A percentile compares a stretch with the other conserved stretches of the same genome.
These are phyloP conservation scores for Debaryomyces psychrophilus DNA, from an alignment of 1,139 yeast species.

Conservation along the genomic window DNA sequence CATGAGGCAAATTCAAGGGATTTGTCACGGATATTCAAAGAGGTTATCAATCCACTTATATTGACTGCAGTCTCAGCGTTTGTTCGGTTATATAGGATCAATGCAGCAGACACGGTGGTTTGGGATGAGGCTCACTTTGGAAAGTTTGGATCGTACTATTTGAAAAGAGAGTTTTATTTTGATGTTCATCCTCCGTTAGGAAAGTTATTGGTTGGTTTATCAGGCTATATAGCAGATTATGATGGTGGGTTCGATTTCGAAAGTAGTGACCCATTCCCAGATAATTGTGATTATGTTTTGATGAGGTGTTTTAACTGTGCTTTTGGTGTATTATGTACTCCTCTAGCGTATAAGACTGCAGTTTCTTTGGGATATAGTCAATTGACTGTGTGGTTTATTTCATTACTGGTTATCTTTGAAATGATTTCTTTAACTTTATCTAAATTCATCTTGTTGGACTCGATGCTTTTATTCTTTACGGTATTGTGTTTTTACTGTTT, in stretches of 20 bases:
- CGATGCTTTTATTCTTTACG: slow-evolving; percentile 72
- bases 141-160: slow-evolving; percentile 64
- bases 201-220: slow-evolving; percentile 66
- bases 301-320: slow-evolving; percentile 71
- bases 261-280: slow-evolving; percentile 62
- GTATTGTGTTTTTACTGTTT: slow-evolving; percentile 62
- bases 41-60: slow-evolving; percentile 35
- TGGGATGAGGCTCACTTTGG: slow-evolving; percentile 98
- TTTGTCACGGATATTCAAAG: slow-evolving; percentile 19
- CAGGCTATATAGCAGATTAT: slow-evolving; percentile 69
- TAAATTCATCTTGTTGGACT: slow-evolving; percentile 72
- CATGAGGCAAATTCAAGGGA: slow-evolving; percentile 5
- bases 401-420: slow-evolving; percentile 66
- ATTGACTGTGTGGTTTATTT: slow-evolving; percentile 54
- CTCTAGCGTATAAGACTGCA: slow-evolving; percentile 66
- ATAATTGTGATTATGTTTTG: slow-evolving; percentile 51
- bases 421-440: slow-evolving; percentile 66
- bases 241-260: slow-evolving; percentile 67
- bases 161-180: slow-evolving; percentile 67
- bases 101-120: slow-evolving; percentile 64
- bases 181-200: slow-evolving; percentile 85
- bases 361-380: slow-evolving; percentile 49
- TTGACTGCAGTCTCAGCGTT: slow-evolving; percentile 63
- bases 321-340: slow-evolving; percentile 65
- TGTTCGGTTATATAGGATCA: slow-evolving; percentile 70